Percentiles rank a stretch among this genome's conserved stretches.
These are phyloP conservation scores for Metschnikowia gelsemii DNA, from an alignment of 805 yeast species.

Conservation along the genomic window DNA sequence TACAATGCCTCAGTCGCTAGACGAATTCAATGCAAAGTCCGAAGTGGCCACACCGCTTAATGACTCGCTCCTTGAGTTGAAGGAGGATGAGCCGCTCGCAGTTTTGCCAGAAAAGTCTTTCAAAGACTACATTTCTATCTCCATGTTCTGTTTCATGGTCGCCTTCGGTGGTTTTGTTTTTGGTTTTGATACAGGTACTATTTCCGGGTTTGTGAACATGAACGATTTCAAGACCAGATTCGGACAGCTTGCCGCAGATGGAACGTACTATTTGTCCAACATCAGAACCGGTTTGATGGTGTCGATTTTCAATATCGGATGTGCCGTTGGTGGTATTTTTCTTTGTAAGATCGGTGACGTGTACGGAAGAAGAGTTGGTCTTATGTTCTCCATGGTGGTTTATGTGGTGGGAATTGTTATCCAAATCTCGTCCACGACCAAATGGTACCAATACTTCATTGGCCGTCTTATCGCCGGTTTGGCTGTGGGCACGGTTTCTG, in stretches of 20 bases:
- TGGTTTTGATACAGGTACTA: conserved; percentile 80
- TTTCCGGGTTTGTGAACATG: conserved; percentile 70
- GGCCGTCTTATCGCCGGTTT: conserved; percentile 70
- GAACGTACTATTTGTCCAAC: conserved; percentile 42
- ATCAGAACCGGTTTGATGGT: conserved; percentile 54
- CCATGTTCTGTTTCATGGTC: conserved; percentile 50
- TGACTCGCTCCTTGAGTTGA: conserved; percentile 26
- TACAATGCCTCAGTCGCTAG: conserved; percentile 24
- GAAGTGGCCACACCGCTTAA: conserved; percentile 36
- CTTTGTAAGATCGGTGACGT: conserved; percentile 58
- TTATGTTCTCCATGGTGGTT: conserved; percentile 52
- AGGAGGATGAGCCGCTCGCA: conserved; percentile 15
- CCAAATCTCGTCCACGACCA: conserved; percentile 52
- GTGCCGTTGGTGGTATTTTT: conserved; percentile 69
- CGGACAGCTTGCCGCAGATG: conserved; percentile 45
- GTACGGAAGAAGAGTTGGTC: conserved; percentile 58
- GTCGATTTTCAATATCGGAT: conserved; percentile 62
- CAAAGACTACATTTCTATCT: conserved; percentile 42
- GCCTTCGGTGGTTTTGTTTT: conserved; percentile 78
- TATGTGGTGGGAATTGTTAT: conserved; percentile 61
- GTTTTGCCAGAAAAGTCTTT: conserved; percentile 32
- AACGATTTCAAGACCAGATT: conserved; percentile 52
- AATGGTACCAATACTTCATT: conserved; percentile 59
- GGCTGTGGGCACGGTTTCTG: conserved; percentile 71
- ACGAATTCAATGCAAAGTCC: conserved; percentile 23